Base-by-base conservation (phyloP, 2,329 filamentous ascomycete genomes). In the Pezicula radicicola region DNA sequence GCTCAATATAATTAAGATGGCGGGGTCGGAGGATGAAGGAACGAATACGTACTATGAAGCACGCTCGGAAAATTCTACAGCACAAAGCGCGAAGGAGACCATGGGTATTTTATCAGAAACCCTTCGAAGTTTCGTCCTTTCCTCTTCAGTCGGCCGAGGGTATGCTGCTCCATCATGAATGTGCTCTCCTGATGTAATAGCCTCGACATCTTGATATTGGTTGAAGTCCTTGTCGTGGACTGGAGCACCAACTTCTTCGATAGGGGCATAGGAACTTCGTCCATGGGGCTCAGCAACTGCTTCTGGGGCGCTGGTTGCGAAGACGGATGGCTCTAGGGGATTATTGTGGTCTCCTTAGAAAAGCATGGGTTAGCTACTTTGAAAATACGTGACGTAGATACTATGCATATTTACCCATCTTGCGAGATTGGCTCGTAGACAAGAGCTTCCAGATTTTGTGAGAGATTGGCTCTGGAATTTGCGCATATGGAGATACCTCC, bases 1-100 rank as follows among this genome's bases (percentile, higher is more conserved):
- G 5, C 21, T 21, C 5, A 21, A 21, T 21, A 21, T 21, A 21
- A 5, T 3, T 5, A 5, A 21, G 5, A 21, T 21, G 3, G 21
- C 3, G 5, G 21, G 21, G 21, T 5, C 5, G 21, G 21, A 3
- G 5, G 21, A 21, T 5, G 5, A 21, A 21, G 21, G 21, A 21
- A 21, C 5, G 21, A 21, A 21, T 21, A 21, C 21, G 5, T 21
- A 21, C 78, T 88, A 90, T 15, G 83, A 86, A 71, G 88, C 89
- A 43, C 87, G 83, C 71, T 90, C 87, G 72, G 84, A 88, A 52
- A 89, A 71, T 70, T 90, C 87, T 54, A 87, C 80, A 56, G 89
- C 83, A 42, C 84, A 85, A 54, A 90, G 81, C 25, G 83, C 85
- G 71, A 82, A 89, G 53, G 84, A 79, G 48, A 75, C 72, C 80